phyloP scores from a whole-genome alignment of 148 eudicot species.

The Limonium bicolor region DNA sequence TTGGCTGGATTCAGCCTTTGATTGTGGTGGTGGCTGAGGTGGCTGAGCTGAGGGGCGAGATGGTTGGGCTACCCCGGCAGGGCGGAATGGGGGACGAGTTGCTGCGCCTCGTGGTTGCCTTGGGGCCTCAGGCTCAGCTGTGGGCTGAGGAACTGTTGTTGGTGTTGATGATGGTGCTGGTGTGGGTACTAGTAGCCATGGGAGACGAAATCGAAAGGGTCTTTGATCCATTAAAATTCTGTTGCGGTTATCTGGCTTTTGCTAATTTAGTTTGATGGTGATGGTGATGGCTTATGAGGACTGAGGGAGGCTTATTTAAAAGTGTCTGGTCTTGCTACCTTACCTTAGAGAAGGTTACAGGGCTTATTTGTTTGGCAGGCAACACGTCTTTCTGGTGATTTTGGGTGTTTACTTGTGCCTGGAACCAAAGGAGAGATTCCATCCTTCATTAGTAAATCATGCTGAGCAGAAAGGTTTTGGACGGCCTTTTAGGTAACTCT shows the following conservation, averaged over 20 bases:
- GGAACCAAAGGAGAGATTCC: no score
- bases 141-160: slow-evolving; percentile 13
- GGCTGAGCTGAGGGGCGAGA: slow-evolving; percentile 3
- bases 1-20: slow-evolving; percentile 1
- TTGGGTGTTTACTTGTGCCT: no score
- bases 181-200: slow-evolving; percentile 17
- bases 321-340: no score
- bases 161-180: slow-evolving; percentile 2
- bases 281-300: neutral
- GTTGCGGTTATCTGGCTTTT: no score
- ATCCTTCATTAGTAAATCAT: no score
- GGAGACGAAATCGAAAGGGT: slow-evolving; percentile 37
- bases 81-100: slow-evolving; percentile 23
- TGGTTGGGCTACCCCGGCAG: slow-evolving; percentile 18
- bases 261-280: slow-evolving; percentile 1
- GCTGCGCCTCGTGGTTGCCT: slow-evolving; percentile 5
- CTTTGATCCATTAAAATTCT: no score
- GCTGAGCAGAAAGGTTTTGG: no score
- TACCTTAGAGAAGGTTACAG: no score
- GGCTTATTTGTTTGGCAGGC: no score
- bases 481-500: no score
- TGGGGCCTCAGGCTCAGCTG: slow-evolving; percentile 9
- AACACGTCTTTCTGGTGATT: no score
- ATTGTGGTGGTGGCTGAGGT: slow-evolving; percentile 6
- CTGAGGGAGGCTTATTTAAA: no score